Evolutionary conservation across 2,329 filamentous ascomycete species (phyloP).

Genomic region (Fusarium annulatum): DNA sequence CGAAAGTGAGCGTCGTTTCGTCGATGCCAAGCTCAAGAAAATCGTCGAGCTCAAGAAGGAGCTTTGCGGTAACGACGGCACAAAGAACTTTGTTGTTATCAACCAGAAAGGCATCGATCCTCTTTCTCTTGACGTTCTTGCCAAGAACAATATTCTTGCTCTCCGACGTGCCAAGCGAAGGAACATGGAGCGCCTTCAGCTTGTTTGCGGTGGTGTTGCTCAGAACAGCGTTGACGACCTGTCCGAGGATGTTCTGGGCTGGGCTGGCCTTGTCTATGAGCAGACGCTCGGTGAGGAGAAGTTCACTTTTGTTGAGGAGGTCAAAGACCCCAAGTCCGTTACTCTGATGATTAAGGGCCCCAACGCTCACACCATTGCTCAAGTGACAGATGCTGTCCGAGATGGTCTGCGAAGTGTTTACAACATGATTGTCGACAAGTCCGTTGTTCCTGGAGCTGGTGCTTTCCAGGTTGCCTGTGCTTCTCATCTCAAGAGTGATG

Average conservation of each 20-base stretch:
- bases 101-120: constrained; percentile 99
- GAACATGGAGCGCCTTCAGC: constrained; percentile 98
- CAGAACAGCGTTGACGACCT: constrained; percentile 98
- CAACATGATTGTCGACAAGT: constrained; percentile 99
- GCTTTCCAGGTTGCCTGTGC: constrained; percentile 97
- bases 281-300: constrained; percentile 98
- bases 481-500: constrained; percentile 85
- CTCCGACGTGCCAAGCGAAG: constrained; percentile 94
- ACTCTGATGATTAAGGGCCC: constrained; percentile 98
- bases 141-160: constrained; percentile 97
- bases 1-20: constrained; percentile 94
- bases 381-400: constrained; percentile 95
- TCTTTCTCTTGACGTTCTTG: constrained; percentile 91
- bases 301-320: constrained; percentile 98
- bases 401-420: constrained; percentile 96
- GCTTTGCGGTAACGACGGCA: constrained; percentile 91
- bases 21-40: constrained; percentile 96
- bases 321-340: constrained; percentile 98
- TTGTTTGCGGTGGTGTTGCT: constrained; percentile 89
- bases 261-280: constrained; percentile 97
- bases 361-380: constrained; percentile 94
- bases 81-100: constrained; percentile 96
- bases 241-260: constrained; percentile 87
- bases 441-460: constrained; percentile 92
- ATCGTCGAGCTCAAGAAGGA: constrained; percentile 98